These are phyloP conservation scores for Reticulascus tulasneorum DNA, from an alignment of 2,329 filamentous ascomycete genomes.

Conservation along the genomic window DNA sequence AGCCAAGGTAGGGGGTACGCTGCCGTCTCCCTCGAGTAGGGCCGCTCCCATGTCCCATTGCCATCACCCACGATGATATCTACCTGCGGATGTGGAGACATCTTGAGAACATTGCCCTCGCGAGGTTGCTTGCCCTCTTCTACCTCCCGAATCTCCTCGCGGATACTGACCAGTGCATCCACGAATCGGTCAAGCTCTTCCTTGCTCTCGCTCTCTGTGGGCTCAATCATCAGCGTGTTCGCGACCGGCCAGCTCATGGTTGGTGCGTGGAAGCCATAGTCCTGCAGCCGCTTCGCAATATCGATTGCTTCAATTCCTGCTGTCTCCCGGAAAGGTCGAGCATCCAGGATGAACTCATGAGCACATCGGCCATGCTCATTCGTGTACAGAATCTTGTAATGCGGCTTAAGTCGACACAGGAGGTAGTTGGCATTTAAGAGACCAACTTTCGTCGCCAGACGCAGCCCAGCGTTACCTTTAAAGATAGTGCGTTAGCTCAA, in stretches of 20 bases:
- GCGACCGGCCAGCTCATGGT: conserved; percentile 97
- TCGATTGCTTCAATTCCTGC: conserved; percentile 88
- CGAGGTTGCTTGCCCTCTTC: conserved; percentile 74
- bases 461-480: conserved; percentile 72
- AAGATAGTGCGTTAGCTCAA: too few relatives aligned
- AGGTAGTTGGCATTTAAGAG: conserved; percentile 98
- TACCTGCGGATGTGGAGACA: conserved; percentile 78
- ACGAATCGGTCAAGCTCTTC: conserved; percentile 92
- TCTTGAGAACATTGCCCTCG: conserved; percentile 81
- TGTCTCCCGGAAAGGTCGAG: conserved; percentile 76
- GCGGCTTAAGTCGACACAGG: conserved; percentile 75
- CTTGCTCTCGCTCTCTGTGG: conserved; percentile 89
- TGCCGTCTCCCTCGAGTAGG: conserved; percentile 76
- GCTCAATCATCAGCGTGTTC: conserved; percentile 97
- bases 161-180: conserved; percentile 82
- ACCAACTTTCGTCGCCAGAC: conserved; percentile 84
- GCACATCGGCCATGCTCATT: conserved; percentile 85
- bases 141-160: conserved; percentile 76
- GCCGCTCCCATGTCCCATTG: conserved; percentile 68
- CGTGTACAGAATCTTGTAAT: conserved; percentile 92
- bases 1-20: conserved; percentile 82
- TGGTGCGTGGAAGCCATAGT: conserved; percentile 95
- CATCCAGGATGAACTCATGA: conserved; percentile 95
- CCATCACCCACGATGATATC: conserved; percentile 66
- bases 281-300: conserved; percentile 92